Evolutionary conservation across 2,329 filamentous ascomycete species (phyloP).

Genomic region (Colletotrichum neosansevieriae): DNA sequence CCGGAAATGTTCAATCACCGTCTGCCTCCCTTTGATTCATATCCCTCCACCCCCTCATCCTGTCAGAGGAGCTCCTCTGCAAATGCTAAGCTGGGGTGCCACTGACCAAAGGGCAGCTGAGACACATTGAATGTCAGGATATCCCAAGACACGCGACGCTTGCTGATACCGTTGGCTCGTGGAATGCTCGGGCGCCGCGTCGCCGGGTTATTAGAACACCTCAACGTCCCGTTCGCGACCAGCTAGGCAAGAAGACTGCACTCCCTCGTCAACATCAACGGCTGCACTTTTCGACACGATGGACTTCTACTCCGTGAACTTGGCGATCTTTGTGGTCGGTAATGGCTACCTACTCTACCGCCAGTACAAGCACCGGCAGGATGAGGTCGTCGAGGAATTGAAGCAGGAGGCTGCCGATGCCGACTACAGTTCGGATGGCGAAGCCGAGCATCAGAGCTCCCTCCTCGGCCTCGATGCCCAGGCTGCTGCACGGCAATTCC

Average conservation of each 20-base stretch:
- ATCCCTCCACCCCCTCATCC: not conserved
- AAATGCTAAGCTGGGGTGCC: conserved; percentile 1
- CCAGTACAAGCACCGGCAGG: conserved; percentile 40
- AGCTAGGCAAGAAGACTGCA: not conserved
- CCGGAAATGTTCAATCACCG: not conserved
- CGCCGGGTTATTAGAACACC: conserved; percentile 21
- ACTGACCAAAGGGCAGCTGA: conserved; percentile 29
- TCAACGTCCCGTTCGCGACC: not conserved
- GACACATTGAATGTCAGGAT: conserved; percentile 27
- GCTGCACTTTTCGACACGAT: conserved; percentile 26
- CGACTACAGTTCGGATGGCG: conserved; percentile 26
- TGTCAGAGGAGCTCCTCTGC: not conserved
- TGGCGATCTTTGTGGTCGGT: conserved; percentile 42
- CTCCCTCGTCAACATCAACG: not conserved
- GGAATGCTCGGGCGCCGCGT: conserved; percentile 18
- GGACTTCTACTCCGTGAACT: conserved; percentile 44
- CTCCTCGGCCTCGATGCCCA: conserved; percentile 24
- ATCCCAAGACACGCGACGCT: conserved; percentile 19
- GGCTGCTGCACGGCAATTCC: conserved; percentile 41
- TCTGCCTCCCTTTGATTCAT: not conserved
- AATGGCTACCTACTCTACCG: conserved; percentile 45
- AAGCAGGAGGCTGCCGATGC: conserved; percentile 35
- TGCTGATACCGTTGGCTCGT: conserved; percentile 23
- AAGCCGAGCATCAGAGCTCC: conserved; percentile 32
- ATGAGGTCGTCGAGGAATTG: conserved; percentile 18